A percentile compares a stretch with the other conserved stretches of the same genome.
phyloP scores from a whole-genome alignment of 2,329 filamentous ascomycete genomes.

The Fusarium penzigii region DNA sequence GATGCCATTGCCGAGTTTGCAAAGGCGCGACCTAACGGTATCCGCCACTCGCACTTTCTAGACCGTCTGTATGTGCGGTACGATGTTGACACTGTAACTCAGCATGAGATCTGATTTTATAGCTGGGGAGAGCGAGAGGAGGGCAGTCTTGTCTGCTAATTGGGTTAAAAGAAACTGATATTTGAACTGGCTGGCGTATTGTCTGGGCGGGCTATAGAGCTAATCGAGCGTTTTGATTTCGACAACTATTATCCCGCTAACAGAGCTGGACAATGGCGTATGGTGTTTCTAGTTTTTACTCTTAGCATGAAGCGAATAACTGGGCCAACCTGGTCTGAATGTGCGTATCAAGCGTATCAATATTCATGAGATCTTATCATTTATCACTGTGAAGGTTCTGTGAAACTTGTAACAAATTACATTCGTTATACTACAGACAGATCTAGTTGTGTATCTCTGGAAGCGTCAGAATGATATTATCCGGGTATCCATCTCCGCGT shows the following conservation, averaged over 20 bases:
- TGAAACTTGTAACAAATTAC: too few species aligned
- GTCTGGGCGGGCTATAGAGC: background rate
- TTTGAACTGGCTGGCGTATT: background rate
- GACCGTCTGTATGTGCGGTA: slow-evolving; percentile 83
- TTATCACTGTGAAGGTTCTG: too few species aligned
- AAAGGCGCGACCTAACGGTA: slow-evolving; percentile 72
- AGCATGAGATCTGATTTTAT: background rate
- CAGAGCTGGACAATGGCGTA: background rate
- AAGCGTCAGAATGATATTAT: too few species aligned
- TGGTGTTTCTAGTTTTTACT: background rate
- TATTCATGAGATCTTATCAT: too few species aligned
- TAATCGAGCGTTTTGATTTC: background rate
- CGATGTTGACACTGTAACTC: slow-evolving; percentile 30
- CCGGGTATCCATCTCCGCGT: background rate
- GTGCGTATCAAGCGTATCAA: too few species aligned
- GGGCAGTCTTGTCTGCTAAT: background rate
- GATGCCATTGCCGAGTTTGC: slow-evolving; percentile 81
- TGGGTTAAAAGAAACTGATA: too few species aligned
- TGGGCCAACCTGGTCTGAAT: too few species aligned
- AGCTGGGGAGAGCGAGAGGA: background rate
- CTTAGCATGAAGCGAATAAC: too few species aligned
- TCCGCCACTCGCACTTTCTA: slow-evolving; percentile 86
- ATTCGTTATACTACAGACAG: too few species aligned
- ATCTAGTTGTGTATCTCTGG: too few species aligned
- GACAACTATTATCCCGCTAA: background rate